Percentiles rank a stretch among this genome's conserved stretches.
Evolutionary conservation across 805 yeast genomes (phyloP).

Genomic region (Lipomyces orientalis): DNA sequence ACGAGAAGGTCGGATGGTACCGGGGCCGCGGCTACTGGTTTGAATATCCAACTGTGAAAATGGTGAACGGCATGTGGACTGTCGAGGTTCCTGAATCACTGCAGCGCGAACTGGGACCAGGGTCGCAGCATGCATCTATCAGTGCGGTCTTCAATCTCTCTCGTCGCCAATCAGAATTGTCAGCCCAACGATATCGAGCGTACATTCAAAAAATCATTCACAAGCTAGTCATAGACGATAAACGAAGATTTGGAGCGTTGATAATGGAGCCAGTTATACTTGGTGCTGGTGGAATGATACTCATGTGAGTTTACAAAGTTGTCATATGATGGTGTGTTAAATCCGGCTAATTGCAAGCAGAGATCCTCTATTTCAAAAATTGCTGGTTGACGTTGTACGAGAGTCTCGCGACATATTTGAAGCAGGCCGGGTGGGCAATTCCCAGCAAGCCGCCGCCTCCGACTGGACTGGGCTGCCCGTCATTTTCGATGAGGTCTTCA

Average conservation of each 20-base stretch:
- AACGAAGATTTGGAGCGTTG: constrained; percentile 40
- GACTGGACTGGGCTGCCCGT: constrained; percentile 41
- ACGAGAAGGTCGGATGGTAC: constrained; percentile 40
- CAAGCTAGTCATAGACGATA: constrained; percentile 18
- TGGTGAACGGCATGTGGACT: constrained; percentile 38
- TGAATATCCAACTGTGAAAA: constrained; percentile 38
- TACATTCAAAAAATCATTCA: constrained; percentile 1
- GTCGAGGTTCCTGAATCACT: constrained; percentile 5
- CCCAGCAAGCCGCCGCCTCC: not conserved
- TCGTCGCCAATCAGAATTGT: not conserved
- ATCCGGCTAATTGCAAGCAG: not conserved
- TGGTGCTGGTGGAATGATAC: constrained; percentile 43
- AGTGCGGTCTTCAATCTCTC: constrained; percentile 2
- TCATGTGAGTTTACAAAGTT: constrained; percentile 10
- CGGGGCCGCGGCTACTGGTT: constrained; percentile 40
- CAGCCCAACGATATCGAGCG: not conserved
- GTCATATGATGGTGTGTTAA: too few relatives aligned
- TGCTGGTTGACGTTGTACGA: constrained; percentile 5
- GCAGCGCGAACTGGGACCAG: not conserved
- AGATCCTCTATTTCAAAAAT: constrained; percentile 6
- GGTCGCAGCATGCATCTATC: not conserved
- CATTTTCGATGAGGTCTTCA: constrained; percentile 41
- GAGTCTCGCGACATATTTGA: not conserved
- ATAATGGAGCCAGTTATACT: constrained; percentile 40
- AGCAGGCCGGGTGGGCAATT: not conserved